A percentile compares a stretch with the other conserved stretches of the same genome.
Conservation (phyloP, 345 rosid genomes). For the Moricandia moricandioides region DNA sequence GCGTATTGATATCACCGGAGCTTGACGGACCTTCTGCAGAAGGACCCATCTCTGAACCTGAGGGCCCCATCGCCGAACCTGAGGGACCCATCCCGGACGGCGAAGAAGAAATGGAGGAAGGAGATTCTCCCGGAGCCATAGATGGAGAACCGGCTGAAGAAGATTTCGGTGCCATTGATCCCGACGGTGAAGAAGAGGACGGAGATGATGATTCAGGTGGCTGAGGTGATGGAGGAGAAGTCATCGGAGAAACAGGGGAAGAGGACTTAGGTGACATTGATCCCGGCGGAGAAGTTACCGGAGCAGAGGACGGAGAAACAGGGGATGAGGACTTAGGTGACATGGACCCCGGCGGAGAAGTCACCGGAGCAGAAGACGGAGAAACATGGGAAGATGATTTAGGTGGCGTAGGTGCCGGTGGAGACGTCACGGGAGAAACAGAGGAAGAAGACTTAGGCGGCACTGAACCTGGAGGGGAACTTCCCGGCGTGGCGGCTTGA, state of each 20-base stretch:
- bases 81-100: constrained; percentile 16
- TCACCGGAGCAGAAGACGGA: constrained; percentile 40
- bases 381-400: constrained; percentile 20
- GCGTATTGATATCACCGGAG: constrained; percentile 25
- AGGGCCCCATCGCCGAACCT: background rate
- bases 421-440: constrained; percentile 21
- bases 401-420: constrained; percentile 12
- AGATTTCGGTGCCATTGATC: constrained; percentile 11
- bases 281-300: constrained; percentile 6
- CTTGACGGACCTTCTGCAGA: constrained; percentile 21
- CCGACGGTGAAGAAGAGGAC: background rate
- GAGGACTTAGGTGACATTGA: constrained; percentile 4
- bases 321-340: constrained; percentile 13
- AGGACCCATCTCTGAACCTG: constrained; percentile 5
- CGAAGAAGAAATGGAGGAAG: background rate
- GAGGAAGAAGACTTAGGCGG: constrained; percentile 20
- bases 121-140: constrained; percentile 25
- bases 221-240: constrained; percentile 11
- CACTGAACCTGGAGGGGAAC: constrained; percentile 18
- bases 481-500: no score
- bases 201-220: no score
- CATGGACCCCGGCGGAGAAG: constrained; percentile 20
- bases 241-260: constrained; percentile 21
- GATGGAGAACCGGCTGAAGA: constrained; percentile 27
- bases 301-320: constrained; percentile 10